phyloP scores from a whole-genome alignment of 1,139 yeast species.

The Pichia sp. region DNA sequence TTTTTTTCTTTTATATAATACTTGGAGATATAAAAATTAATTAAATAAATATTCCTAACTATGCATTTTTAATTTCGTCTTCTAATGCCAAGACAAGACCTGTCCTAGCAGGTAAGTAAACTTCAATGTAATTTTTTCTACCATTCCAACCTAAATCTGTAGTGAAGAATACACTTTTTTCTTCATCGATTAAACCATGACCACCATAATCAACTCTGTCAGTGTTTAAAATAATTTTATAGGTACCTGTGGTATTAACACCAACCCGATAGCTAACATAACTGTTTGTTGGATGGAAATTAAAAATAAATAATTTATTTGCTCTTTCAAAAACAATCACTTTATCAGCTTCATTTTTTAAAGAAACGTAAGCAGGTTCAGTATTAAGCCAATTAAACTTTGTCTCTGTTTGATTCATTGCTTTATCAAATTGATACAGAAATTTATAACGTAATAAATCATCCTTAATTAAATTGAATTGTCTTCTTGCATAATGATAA shows the following conservation, averaged over 20 bases:
- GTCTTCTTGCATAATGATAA: constrained; percentile 91
- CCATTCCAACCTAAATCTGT: constrained; percentile 74
- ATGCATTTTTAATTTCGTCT: constrained; percentile 1
- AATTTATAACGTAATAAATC: constrained; percentile 71
- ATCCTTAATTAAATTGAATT: constrained; percentile 81
- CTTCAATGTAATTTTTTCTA: constrained; percentile 68
- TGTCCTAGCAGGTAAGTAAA: constrained; percentile 78
- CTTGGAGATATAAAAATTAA: neutral
- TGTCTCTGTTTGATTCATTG: constrained; percentile 73
- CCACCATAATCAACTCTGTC: constrained; percentile 78
- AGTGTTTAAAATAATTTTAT: constrained; percentile 66
- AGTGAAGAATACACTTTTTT: constrained; percentile 52
- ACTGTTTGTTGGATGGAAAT: constrained; percentile 81
- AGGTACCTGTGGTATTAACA: constrained; percentile 71
- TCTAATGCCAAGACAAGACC: constrained; percentile 62
- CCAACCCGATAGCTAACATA: constrained; percentile 87
- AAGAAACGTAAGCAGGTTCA: constrained; percentile 71
- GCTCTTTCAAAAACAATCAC: constrained; percentile 85
- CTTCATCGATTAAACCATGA: constrained; percentile 63
- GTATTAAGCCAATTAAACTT: constrained; percentile 67
- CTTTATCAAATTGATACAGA: constrained; percentile 72
- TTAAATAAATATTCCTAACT: neutral
- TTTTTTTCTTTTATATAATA: neutral
- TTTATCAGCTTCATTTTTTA: constrained; percentile 84
- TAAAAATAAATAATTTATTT: constrained; percentile 77